Evolutionary conservation across 805 yeast genomes (phyloP).

Genomic region (Spathaspora sp.): DNA sequence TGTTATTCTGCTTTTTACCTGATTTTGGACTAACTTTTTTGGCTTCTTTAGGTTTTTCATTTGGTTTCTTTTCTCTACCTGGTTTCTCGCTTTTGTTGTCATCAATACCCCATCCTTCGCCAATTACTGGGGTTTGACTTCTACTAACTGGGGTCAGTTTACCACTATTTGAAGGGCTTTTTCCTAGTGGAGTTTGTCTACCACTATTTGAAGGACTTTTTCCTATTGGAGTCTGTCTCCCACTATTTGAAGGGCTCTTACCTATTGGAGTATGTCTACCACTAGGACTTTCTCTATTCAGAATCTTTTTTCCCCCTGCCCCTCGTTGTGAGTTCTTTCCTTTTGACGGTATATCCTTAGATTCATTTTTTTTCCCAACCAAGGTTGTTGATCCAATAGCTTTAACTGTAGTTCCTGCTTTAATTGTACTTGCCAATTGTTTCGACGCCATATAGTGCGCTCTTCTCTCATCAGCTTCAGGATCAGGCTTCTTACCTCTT

Average conservation of each 20-base stretch:
- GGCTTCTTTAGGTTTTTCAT: background rate
- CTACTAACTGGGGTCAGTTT: background rate
- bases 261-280: background rate
- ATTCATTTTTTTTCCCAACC: background rate
- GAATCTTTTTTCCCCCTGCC: conserved; percentile 3
- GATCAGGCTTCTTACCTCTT: conserved; percentile 19
- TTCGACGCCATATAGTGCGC: conserved; percentile 34
- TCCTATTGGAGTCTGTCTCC: background rate
- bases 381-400: conserved; percentile 31
- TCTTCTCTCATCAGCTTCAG: conserved; percentile 32
- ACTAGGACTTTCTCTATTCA: background rate
- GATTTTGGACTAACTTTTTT: background rate
- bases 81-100: background rate
- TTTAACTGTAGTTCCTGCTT: conserved; percentile 35
- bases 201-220: conserved; percentile 1
- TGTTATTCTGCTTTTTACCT: background rate
- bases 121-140: background rate
- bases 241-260: background rate
- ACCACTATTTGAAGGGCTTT: conserved; percentile 1
- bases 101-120: background rate
- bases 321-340: background rate
- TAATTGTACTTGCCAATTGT: conserved; percentile 26
- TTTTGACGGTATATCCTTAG: background rate
- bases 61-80: background rate
- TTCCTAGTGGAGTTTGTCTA: background rate